These are phyloP conservation scores for Poa annua DNA, from an alignment of 176 grass and related monocot species.

Conservation along the genomic window DNA sequence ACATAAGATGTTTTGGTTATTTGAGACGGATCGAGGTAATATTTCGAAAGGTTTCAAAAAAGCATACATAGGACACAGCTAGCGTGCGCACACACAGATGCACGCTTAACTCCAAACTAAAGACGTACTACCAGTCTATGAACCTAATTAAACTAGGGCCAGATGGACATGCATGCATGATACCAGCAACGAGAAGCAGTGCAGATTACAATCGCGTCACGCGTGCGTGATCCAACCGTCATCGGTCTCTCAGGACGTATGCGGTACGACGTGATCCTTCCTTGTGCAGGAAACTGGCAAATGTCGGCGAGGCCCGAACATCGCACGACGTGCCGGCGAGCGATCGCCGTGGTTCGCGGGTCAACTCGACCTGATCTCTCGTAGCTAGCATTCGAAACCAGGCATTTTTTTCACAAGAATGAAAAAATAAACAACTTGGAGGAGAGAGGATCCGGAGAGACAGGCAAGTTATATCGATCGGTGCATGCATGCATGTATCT, in stretches of 20 bases:
- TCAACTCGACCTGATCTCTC: background rate
- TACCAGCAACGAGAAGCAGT: no score
- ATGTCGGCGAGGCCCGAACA: background rate
- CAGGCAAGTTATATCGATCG: no score
- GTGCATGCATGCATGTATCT: background rate
- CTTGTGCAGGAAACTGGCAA: background rate
- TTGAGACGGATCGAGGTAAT: no score
- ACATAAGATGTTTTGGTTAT: background rate
- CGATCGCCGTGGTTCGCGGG: background rate
- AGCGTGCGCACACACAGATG: background rate
- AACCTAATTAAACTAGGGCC: background rate
- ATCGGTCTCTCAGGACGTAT: background rate
- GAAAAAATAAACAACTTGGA: no score
- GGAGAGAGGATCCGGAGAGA: no score
- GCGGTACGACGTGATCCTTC: background rate
- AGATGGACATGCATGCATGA: no score
- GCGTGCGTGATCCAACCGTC: background rate
- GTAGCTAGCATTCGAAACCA: no score
- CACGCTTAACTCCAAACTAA: background rate
- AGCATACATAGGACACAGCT: background rate
- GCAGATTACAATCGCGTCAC: background rate
- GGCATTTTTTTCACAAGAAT: no score
- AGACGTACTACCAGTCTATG: background rate
- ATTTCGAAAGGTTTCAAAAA: background rate
- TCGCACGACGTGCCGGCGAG: constrained; percentile 3